Base-by-base conservation (phyloP, 2,329 filamentous ascomycete species). In the Cordyceps pruinosa region DNA sequence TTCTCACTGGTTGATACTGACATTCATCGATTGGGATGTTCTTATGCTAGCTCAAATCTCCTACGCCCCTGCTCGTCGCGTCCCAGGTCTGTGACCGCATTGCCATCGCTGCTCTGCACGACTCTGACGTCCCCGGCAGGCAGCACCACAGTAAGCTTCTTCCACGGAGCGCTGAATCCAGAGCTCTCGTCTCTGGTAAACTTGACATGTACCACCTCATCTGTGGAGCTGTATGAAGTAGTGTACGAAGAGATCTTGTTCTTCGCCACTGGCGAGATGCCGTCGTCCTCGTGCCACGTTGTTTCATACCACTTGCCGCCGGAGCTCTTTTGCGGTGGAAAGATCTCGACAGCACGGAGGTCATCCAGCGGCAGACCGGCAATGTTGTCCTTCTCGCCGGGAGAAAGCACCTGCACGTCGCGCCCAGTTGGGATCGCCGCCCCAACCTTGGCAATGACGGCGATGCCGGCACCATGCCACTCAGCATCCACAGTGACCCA, bases 291-390 rank as follows among this genome's bases (percentile, higher is more conserved):
- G 28, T 68, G 68, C 72, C 72, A 75, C 0, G 58, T 58, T 1
- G 58, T 69, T 51, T 65, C 61, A 12, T 68, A 69, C 62, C 63
- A 66, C 45, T 65, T 66, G 7, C 59, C 62, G 15, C 56, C 48
- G 3, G 60, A 59, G 0, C 58, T 54, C 21, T 48, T 50, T 10
- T 58, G 65, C 0, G 72, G 70, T 0, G 74, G 74, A 60, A 76
- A 75, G 23, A 77, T 73, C 61, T 77, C 75, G 0, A 76, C 66
- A 0, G 67, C 73, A 4, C 74, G 68, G 61, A 69, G 75, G 61
- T 77, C 73, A 26, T 77, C 74, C 5, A 71, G 65, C 0, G 70
- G 72, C 5, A 76, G 63, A 13, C 63, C 59, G 2, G 74, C 72
- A 6, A 69, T 70, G 52, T 76, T 76, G 0, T 67, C 63, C 32